These are phyloP conservation scores for Gastrodia elata DNA, from an alignment of 106 monocot species.

Conservation along the genomic window DNA sequence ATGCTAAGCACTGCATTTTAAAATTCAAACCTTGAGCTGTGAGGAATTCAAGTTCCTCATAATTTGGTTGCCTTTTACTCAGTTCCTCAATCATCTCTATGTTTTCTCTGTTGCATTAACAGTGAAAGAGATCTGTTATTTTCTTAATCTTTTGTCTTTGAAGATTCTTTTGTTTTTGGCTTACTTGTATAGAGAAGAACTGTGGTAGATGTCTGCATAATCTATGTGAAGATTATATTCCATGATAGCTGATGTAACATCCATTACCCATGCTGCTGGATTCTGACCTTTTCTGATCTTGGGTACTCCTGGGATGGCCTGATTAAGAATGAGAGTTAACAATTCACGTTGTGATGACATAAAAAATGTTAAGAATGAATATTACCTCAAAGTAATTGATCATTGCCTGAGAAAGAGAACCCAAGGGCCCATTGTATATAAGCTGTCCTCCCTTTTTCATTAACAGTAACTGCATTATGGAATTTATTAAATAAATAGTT, in stretches of 20 bases:
- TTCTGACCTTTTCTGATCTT: constrained; percentile 41
- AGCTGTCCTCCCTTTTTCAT: constrained; percentile 82
- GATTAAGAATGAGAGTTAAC: constrained; percentile 2
- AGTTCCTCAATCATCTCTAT: constrained; percentile 35
- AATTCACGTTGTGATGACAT: background rate
- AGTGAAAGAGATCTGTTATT: background rate
- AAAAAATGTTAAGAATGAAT: background rate
- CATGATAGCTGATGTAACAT: constrained; percentile 36
- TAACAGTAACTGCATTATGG: constrained; percentile 46
- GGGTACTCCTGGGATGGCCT: constrained; percentile 50
- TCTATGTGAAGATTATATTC: constrained; percentile 34
- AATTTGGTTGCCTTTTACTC: constrained; percentile 12
- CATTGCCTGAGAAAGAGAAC: constrained; percentile 41
- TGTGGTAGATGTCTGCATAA: constrained; percentile 37
- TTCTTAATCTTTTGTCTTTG: background rate
- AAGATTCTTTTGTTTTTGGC: background rate
- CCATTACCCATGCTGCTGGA: constrained; percentile 58
- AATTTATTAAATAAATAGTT: background rate
- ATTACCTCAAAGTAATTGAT: constrained; percentile 85
- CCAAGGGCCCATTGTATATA: constrained; percentile 72
- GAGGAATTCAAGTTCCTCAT: constrained; percentile 29
- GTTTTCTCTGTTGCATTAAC: constrained; percentile 31
- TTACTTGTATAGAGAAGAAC: constrained; percentile 34
- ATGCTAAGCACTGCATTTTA: constrained; percentile 32
- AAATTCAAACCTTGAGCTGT: constrained; percentile 26